A percentile compares a stretch with the other conserved stretches of the same genome.
These are phyloP conservation scores for Leccinum broughii DNA, from an alignment of 768 basidiomycete species.

Conservation along the genomic window DNA sequence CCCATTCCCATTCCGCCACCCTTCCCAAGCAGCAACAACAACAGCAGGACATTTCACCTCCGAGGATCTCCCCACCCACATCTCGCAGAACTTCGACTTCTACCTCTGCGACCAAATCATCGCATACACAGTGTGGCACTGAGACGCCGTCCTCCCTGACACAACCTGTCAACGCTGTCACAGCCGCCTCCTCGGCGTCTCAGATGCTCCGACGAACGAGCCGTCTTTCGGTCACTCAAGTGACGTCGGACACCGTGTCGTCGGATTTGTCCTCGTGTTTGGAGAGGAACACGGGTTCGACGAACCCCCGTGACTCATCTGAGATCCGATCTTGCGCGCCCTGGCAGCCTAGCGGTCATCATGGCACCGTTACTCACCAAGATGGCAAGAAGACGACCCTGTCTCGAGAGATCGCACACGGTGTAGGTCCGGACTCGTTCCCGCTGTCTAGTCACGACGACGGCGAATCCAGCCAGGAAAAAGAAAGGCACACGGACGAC, in stretches of 20 bases:
- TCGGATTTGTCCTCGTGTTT: constrained; percentile 4
- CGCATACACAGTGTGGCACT: not conserved
- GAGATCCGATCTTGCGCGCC: constrained; percentile 22
- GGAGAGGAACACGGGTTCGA: constrained; percentile 9
- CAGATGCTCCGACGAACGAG: constrained; percentile 28
- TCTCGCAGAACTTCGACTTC: constrained; percentile 16
- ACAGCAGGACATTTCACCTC: constrained; percentile 7
- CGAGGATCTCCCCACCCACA: constrained; percentile 18
- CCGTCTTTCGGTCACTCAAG: constrained; percentile 13
- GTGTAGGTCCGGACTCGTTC: not conserved
- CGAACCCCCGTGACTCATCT: constrained; percentile 12
- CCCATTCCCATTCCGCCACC: constrained; percentile 12
- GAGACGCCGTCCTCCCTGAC: constrained; percentile 15
- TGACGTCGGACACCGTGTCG: constrained; percentile 5
- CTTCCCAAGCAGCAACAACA: not conserved
- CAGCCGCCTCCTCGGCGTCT: constrained; percentile 4
- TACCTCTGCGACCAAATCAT: constrained; percentile 7
- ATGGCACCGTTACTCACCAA: constrained; percentile 14
- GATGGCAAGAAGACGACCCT: constrained; percentile 8
- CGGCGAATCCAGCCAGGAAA: constrained; percentile 18
- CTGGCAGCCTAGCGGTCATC: constrained; percentile 15
- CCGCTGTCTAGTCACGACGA: constrained; percentile 7
- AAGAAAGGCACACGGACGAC: not conserved
- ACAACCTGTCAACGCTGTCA: constrained; percentile 9
- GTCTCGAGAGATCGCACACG: constrained; percentile 13